A percentile compares a stretch with the other conserved stretches of the same genome.
These are phyloP conservation scores for Wickerhamomyces canadensis DNA, from an alignment of 805 yeast genomes.

Conservation along the genomic window DNA sequence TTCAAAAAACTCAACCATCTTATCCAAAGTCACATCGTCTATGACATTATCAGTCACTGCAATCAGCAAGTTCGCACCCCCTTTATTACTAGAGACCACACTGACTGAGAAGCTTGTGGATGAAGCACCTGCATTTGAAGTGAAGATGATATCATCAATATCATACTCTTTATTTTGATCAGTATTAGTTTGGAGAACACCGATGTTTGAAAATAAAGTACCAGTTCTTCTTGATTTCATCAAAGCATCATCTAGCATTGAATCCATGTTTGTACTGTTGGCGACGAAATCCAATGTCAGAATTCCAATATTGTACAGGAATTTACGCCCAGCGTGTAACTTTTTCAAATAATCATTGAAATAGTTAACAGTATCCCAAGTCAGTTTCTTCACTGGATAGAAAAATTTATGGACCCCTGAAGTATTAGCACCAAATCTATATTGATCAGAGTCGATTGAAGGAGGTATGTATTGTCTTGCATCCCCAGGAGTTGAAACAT, in stretches of 20 bases:
- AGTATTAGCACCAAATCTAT: slow-evolving; percentile 16
- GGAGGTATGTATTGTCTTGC: slow-evolving; percentile 13
- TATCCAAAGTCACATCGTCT: slow-evolving; percentile 4
- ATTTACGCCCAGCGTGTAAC: slow-evolving; percentile 2
- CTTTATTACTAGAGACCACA: slow-evolving; percentile 4
- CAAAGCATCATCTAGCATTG: slow-evolving; percentile 4
- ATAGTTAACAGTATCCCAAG: slow-evolving; percentile 4
- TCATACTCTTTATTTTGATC: slow-evolving; percentile 1
- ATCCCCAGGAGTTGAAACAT: slow-evolving; percentile 16
- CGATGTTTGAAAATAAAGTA: slow-evolving; percentile 18
- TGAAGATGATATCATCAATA: slow-evolving; percentile 12
- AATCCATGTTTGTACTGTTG: slow-evolving; percentile 12
- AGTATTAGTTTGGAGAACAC: slow-evolving; percentile 3
- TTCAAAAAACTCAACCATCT: slow-evolving; percentile 8
- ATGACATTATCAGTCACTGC: slow-evolving; percentile 10
- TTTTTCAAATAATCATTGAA: slow-evolving; percentile 8
- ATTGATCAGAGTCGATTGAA: slow-evolving; percentile 5
- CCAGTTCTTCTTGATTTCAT: slow-evolving; percentile 11
- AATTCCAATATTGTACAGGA: slow-evolving; percentile 15
- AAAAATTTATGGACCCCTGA: slow-evolving; percentile 16
- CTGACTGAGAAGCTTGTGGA: slow-evolving; percentile 10
- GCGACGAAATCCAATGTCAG: slow-evolving; percentile 7
- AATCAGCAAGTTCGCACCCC: slow-evolving; percentile 14
- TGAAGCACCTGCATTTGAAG: slow-evolving; percentile 12
- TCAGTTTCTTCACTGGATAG: slow-evolving; percentile 3